These are phyloP conservation scores for Colletotrichum gigasporum DNA, from an alignment of 2,329 filamentous ascomycete genomes.

Conservation along the genomic window DNA sequence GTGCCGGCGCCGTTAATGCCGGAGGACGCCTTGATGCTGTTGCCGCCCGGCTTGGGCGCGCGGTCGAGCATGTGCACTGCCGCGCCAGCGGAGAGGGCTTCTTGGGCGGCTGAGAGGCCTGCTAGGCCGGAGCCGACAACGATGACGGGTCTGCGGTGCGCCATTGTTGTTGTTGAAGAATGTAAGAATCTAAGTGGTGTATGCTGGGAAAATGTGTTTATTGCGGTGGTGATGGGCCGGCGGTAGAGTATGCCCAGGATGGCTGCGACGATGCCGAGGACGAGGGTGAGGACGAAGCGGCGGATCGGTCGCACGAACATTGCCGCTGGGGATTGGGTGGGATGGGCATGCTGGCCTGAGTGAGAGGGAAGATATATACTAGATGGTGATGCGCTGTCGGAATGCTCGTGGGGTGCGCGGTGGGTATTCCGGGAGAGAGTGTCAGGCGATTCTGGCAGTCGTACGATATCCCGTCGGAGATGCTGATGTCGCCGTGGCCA, in stretches of 20 bases:
- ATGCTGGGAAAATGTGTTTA: neutral
- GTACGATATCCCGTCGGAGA: slow-evolving; percentile 16
- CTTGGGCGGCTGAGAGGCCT: slow-evolving; percentile 67
- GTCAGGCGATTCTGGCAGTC: slow-evolving; percentile 25
- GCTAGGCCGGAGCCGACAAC: slow-evolving; percentile 73
- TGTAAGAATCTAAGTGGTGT: neutral
- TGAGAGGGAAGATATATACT: neutral
- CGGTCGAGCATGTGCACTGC: slow-evolving; percentile 68
- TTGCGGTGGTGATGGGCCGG: slow-evolving; percentile 16
- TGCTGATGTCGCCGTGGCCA: slow-evolving; percentile 9
- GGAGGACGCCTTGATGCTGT: slow-evolving; percentile 73
- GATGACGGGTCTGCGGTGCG: slow-evolving; percentile 53
- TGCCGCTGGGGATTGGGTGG: neutral
- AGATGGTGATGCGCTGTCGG: neutral
- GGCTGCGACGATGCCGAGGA: slow-evolving; percentile 35
- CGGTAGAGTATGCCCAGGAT: slow-evolving; percentile 34
- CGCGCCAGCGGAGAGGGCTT: slow-evolving; percentile 61
- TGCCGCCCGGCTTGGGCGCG: slow-evolving; percentile 67
- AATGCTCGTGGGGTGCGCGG: neutral
- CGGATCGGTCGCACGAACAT: slow-evolving; percentile 22
- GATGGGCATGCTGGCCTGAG: neutral
- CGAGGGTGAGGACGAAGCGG: slow-evolving; percentile 28
- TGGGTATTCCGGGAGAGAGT: neutral
- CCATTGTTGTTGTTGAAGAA: slow-evolving; percentile 8
- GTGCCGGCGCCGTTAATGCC: slow-evolving; percentile 73